Evolutionary conservation across 169 alveolate genomes (phyloP).

Genomic region (Babesia divergens): DNA sequence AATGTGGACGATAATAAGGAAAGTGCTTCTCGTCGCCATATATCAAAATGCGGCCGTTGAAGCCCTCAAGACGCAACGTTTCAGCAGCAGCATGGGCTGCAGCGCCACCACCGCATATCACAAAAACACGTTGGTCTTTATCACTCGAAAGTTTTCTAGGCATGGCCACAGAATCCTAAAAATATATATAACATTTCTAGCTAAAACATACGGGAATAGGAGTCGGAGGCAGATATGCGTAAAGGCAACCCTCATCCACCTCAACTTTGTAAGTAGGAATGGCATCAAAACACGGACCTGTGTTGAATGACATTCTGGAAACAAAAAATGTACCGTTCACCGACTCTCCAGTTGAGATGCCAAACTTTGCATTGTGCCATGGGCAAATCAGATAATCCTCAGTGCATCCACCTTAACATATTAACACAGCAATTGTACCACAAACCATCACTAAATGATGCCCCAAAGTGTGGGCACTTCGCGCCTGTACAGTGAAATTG

Average conservation of each 20-base stretch:
- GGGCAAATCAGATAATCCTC: slow-evolving; percentile 72
- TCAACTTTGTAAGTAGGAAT: slow-evolving; percentile 69
- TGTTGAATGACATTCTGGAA: background rate
- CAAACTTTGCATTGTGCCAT: slow-evolving; percentile 79
- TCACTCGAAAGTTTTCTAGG: slow-evolving; percentile 41
- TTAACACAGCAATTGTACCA: background rate
- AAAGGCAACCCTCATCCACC: slow-evolving; percentile 64
- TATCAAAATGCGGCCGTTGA: slow-evolving; percentile 66
- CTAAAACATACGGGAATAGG: slow-evolving; percentile 44
- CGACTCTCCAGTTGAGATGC: slow-evolving; percentile 72
- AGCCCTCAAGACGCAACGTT: slow-evolving; percentile 79
- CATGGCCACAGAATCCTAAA: slow-evolving; percentile 46
- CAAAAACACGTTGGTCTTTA: slow-evolving; percentile 70
- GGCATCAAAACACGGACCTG: slow-evolving; percentile 71
- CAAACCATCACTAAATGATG: slow-evolving; percentile 68
- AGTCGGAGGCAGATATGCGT: slow-evolving; percentile 70
- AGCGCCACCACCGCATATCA: slow-evolving; percentile 86
- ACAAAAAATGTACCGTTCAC: slow-evolving; percentile 56
- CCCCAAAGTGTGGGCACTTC: slow-evolving; percentile 75
- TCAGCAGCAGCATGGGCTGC: slow-evolving; percentile 84
- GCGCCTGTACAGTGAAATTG: slow-evolving; percentile 72
- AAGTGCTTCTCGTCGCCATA: slow-evolving; percentile 63
- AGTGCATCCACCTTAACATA: slow-evolving; percentile 63
- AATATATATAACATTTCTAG: background rate
- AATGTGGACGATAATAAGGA: slow-evolving; percentile 76